Conservation (phyloP, 768 basidiomycete species). For the Mycena crocata region DNA sequence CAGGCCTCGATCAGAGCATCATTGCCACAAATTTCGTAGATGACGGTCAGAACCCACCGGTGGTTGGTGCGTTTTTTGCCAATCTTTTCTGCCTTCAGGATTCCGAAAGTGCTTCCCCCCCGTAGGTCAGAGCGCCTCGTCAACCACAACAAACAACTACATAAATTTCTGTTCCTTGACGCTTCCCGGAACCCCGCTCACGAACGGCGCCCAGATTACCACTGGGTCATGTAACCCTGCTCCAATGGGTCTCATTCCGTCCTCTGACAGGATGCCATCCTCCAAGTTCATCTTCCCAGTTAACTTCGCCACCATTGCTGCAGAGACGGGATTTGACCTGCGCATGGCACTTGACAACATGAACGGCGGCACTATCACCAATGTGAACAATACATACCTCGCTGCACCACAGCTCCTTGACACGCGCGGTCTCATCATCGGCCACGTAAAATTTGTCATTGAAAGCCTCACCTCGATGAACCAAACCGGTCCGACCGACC, state of each 20-base stretch:
- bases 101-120: background rate
- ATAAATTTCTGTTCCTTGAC: background rate
- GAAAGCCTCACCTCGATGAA: background rate
- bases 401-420: conserved; percentile 63
- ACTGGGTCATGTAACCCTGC: conserved; percentile 64
- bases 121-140: background rate
- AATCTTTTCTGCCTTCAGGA: background rate
- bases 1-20: conserved; percentile 18
- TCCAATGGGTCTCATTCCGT: conserved; percentile 65
- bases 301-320: background rate
- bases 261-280: conserved; percentile 59
- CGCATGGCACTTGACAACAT: background rate
- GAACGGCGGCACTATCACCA: conserved; percentile 50
- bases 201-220: conserved; percentile 62
- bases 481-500: background rate
- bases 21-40: conserved; percentile 12
- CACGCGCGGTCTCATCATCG: conserved; percentile 53
- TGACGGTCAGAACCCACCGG: conserved; percentile 23
- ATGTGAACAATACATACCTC: conserved; percentile 60
- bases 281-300: conserved; percentile 51
- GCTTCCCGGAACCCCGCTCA: conserved; percentile 55
- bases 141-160: conserved; percentile 7
- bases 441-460: conserved; percentile 66
- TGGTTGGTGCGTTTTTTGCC: conserved; percentile 8
- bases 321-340: background rate